A percentile compares a stretch with the other conserved stretches of the same genome.
These are phyloP conservation scores for Starmerella lactis-condensi DNA, from an alignment of 805 yeast species.

Conservation along the genomic window DNA sequence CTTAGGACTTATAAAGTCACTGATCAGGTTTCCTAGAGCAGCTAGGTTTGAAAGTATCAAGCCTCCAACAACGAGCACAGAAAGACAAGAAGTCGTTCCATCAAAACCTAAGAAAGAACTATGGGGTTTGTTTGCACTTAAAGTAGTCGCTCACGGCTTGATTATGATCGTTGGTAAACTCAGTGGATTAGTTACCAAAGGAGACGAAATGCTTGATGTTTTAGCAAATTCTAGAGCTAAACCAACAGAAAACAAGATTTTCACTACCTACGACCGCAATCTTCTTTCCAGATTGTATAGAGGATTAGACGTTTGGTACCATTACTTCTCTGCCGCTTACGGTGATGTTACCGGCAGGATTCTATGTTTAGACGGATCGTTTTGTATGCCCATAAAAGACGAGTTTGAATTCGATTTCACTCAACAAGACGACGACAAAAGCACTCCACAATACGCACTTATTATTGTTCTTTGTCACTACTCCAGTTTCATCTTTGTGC, in stretches of 20 bases:
- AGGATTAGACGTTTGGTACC: conserved; percentile 21
- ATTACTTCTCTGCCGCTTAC: conserved; percentile 16
- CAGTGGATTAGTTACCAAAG: conserved; percentile 12
- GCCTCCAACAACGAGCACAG: background rate
- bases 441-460: conserved; percentile 18
- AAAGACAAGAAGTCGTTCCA: background rate
- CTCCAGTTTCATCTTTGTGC: conserved; percentile 18
- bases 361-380: conserved; percentile 12
- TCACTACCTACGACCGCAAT: conserved; percentile 13
- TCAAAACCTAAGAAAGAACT: conserved; percentile 2
- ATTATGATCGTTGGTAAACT: conserved; percentile 16
- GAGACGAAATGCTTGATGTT: conserved; percentile 7
- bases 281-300: conserved; percentile 19
- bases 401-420: conserved; percentile 8
- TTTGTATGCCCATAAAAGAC: conserved; percentile 13
- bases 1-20: conserved; percentile 19
- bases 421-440: conserved; percentile 2
- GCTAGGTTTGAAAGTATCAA: conserved; percentile 5
- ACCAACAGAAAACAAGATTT: conserved; percentile 7
- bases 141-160: conserved; percentile 18
- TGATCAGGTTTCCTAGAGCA: conserved; percentile 20
- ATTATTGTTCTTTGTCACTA: conserved; percentile 18
- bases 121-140: conserved; percentile 16
- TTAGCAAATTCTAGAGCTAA: too few species aligned
- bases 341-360: conserved; percentile 18